These are phyloP conservation scores for Trapa incisa DNA, from an alignment of 345 rosid genomes.

Conservation along the genomic window DNA sequence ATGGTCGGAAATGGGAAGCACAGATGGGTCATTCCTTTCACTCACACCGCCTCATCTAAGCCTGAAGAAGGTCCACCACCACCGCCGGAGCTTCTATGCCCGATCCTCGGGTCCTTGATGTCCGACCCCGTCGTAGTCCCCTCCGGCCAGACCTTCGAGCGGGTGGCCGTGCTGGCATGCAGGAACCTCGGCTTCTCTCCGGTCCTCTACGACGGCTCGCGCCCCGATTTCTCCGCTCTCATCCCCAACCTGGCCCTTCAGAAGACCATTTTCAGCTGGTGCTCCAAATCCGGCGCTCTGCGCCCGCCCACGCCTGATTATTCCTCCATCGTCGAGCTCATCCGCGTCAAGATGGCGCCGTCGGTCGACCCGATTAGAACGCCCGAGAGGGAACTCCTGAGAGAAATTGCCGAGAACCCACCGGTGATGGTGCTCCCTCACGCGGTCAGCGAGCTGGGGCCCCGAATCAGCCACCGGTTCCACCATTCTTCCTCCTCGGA, in stretches of 20 bases:
- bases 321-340: slow-evolving; percentile 23
- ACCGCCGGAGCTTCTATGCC: slow-evolving; percentile 13
- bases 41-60: background rate
- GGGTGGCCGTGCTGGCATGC: background rate
- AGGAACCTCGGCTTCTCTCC: background rate
- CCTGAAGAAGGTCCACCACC: background rate
- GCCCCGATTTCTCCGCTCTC: background rate
- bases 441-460: slow-evolving; percentile 47
- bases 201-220: background rate
- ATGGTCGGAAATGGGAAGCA: slow-evolving; percentile 10
- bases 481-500: slow-evolving; percentile 40
- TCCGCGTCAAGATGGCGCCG: slow-evolving; percentile 24
- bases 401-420: slow-evolving; percentile 36
- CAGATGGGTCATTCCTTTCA: slow-evolving; percentile 5
- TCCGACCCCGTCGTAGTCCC: background rate
- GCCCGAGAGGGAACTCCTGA: slow-evolving; percentile 57
- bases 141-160: slow-evolving; percentile 9
- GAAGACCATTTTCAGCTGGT: background rate
- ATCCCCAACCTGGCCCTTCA: background rate
- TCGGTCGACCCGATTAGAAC: slow-evolving; percentile 26
- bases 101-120: background rate
- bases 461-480: slow-evolving; percentile 20
- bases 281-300: slow-evolving; percentile 10
- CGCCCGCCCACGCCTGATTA: slow-evolving; percentile 37
- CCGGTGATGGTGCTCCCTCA: slow-evolving; percentile 24